Percentiles rank a stretch among this genome's conserved stretches.
phyloP scores from a whole-genome alignment of 257 asterid species.

The Solanum tacnaense region DNA sequence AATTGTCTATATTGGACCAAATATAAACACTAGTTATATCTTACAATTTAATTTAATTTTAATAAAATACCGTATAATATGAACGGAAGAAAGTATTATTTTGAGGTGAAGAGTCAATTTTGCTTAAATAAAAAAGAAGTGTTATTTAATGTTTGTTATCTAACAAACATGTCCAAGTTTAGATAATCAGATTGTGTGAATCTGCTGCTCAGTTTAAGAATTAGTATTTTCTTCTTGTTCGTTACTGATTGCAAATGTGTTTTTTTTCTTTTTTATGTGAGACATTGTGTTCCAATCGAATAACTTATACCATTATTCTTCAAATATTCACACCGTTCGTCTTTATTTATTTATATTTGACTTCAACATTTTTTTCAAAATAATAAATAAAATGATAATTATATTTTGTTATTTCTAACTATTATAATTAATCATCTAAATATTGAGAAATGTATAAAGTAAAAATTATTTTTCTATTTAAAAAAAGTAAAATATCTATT shows the following conservation, averaged over 20 bases:
- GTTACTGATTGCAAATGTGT: background rate
- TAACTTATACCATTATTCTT: background rate
- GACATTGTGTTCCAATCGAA: background rate
- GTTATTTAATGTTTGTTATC: background rate
- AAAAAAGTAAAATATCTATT: background rate
- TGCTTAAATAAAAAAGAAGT: background rate
- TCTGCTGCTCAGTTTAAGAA: background rate
- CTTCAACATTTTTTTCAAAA: background rate
- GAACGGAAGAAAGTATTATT: background rate
- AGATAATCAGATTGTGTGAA: background rate
- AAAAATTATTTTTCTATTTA: background rate
- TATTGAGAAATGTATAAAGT: background rate
- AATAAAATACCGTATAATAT: background rate
- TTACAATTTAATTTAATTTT: too few relatives aligned
- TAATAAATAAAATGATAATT: too few relatives aligned
- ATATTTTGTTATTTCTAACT: background rate
- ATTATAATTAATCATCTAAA: background rate
- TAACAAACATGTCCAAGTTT: background rate
- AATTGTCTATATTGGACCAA: background rate
- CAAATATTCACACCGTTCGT: background rate
- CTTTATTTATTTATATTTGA: background rate
- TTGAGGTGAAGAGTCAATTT: background rate
- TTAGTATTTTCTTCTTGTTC: background rate
- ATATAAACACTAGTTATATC: background rate
- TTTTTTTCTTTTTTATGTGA: too few relatives aligned